Percentiles rank a stretch among this genome's conserved stretches.
phyloP scores from a whole-genome alignment of 768 basidiomycete genomes.

The Russula dissimulans region DNA sequence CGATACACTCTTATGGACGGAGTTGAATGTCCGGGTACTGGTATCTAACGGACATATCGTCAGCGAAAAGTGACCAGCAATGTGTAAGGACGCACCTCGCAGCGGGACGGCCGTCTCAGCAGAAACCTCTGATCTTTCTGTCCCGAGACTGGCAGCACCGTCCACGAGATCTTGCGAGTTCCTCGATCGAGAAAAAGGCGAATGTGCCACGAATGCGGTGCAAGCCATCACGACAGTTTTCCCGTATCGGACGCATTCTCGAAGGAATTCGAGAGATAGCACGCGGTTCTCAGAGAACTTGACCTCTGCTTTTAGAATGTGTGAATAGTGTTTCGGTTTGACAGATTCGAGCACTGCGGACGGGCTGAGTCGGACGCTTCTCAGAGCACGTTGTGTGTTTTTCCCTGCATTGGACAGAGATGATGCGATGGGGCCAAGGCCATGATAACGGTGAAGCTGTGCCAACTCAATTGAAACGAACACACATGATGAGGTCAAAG shows the following conservation, averaged over 20 bases:
- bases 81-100: neutral
- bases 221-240: neutral
- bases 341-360: neutral
- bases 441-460: neutral
- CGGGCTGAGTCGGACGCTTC: neutral
- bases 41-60: neutral
- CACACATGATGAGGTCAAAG: no score
- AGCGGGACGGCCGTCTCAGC: neutral
- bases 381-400: neutral
- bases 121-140: neutral
- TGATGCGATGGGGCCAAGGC: neutral
- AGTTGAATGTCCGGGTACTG: neutral
- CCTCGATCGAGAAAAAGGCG: neutral
- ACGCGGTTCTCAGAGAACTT: neutral
- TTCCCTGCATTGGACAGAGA: neutral
- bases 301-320: neutral
- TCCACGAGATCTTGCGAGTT: neutral
- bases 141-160: neutral
- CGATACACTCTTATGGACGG: neutral
- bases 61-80: neutral
- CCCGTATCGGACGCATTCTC: neutral
- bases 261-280: neutral
- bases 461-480: neutral
- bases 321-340: neutral
- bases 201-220: neutral